Evolutionary conservation across 2,329 filamentous ascomycete species (phyloP).

Genomic region (Aspergillus japonicus): DNA sequence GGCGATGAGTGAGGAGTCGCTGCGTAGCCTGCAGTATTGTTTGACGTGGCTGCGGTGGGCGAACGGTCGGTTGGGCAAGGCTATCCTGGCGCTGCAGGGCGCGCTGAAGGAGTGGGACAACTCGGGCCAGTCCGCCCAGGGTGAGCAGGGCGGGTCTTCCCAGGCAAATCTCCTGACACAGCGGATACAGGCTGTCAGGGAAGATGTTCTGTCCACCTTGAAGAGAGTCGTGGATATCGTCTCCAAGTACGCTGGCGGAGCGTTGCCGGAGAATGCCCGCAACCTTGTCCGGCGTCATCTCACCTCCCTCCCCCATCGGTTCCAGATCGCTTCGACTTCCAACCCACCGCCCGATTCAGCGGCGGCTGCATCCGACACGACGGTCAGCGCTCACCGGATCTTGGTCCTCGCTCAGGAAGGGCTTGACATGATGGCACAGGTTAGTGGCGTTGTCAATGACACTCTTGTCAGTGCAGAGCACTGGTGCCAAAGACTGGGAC

Average conservation of each 20-base stretch:
- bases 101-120: conserved; percentile 79
- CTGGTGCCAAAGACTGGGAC: conserved; percentile 79
- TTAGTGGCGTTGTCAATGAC: conserved; percentile 81
- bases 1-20: conserved; percentile 84
- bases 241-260: conserved; percentile 86
- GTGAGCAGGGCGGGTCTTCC: conserved; percentile 16
- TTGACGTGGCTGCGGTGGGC: conserved; percentile 76
- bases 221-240: conserved; percentile 81
- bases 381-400: conserved; percentile 68
- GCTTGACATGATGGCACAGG: conserved; percentile 89
- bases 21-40: conserved; percentile 81
- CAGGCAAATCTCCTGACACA: conserved; percentile 35
- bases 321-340: conserved; percentile 66
- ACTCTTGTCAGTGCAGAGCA: conserved; percentile 88
- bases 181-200: conserved; percentile 65
- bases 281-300: conserved; percentile 80
- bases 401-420: conserved; percentile 85
- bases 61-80: conserved; percentile 74
- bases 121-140: conserved; percentile 32
- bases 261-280: conserved; percentile 83
- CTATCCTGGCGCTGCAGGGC: conserved; percentile 70
- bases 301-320: conserved; percentile 78
- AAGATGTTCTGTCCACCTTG: conserved; percentile 73
- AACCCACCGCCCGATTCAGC: conserved; percentile 35
- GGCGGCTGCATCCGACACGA: conserved; percentile 45